Percentiles rank a stretch among this genome's conserved stretches.
These are phyloP conservation scores for Taphrina pruni DNA, from an alignment of 1,139 yeast genomes.

Conservation along the genomic window DNA sequence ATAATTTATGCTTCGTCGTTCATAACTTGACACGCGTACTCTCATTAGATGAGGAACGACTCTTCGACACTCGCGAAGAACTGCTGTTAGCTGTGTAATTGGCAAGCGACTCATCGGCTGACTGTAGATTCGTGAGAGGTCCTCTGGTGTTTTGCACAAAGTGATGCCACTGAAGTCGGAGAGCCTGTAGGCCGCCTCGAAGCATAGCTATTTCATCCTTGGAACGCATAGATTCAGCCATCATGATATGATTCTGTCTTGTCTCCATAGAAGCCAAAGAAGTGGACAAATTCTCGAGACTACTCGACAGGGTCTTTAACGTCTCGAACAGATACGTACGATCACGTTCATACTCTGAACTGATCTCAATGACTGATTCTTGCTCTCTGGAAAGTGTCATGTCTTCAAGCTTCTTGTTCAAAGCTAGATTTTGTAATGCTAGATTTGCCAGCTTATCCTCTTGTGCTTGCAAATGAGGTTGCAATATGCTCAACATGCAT, in stretches of 20 bases:
- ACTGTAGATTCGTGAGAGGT: background rate
- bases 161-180: conserved; percentile 36
- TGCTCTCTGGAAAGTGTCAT: background rate
- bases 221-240: conserved; percentile 28
- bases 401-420: conserved; percentile 7
- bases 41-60: conserved; percentile 5
- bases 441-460: conserved; percentile 5
- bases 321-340: conserved; percentile 33
- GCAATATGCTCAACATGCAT: conserved; percentile 4
- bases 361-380: conserved; percentile 28
- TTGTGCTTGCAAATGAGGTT: conserved; percentile 20
- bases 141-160: conserved; percentile 36
- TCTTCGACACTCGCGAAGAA: background rate
- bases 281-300: conserved; percentile 23
- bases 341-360: conserved; percentile 34
- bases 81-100: background rate
- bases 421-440: conserved; percentile 7
- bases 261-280: conserved; percentile 26
- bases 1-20: background rate
- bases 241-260: conserved; percentile 23
- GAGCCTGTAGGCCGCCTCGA: conserved; percentile 30
- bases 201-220: conserved; percentile 38
- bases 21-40: conserved; percentile 10
- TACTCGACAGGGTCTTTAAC: conserved; percentile 13
- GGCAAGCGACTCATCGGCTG: background rate